A percentile compares a stretch with the other conserved stretches of the same genome.
These are phyloP conservation scores for Silene vulgaris DNA, from an alignment of 179 eudicot genomes.

Conservation along the genomic window DNA sequence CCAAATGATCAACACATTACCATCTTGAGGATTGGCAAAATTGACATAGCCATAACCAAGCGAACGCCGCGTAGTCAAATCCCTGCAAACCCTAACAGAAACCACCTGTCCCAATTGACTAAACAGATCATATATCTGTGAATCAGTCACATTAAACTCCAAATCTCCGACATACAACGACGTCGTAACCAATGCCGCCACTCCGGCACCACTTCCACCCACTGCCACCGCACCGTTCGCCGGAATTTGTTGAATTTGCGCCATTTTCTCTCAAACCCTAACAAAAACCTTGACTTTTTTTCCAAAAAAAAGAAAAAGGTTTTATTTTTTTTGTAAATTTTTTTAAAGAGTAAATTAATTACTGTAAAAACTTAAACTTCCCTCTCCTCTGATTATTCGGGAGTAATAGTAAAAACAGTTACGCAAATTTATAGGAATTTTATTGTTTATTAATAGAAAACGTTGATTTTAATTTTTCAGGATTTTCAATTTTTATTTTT, in stretches of 20 bases:
- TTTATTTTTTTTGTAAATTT: conserved; percentile 20
- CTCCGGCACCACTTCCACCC: conserved; percentile 13
- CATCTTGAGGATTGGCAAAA: conserved; percentile 32
- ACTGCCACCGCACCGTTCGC: conserved; percentile 38
- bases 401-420: conserved; percentile 14
- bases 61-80: conserved; percentile 34
- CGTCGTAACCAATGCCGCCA: conserved; percentile 26
- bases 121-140: conserved; percentile 41
- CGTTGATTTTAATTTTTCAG: neutral
- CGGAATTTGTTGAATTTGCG: conserved; percentile 32
- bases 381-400: conserved; percentile 56
- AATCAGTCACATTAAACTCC: conserved; percentile 37
- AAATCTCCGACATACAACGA: conserved; percentile 49
- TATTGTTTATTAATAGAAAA: neutral
- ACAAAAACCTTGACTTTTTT: conserved; percentile 9
- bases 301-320: neutral
- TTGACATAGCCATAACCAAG: conserved; percentile 52
- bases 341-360: conserved; percentile 15
- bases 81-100: conserved; percentile 45
- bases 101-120: conserved; percentile 40
- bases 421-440: neutral
- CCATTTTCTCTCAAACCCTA: conserved; percentile 12
- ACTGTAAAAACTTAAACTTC: conserved; percentile 34
- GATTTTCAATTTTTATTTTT: neutral
- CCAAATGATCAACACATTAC: conserved; percentile 3